Base-by-base conservation (phyloP, 2,329 filamentous ascomycete genomes). In the Xylaria sp. region DNA sequence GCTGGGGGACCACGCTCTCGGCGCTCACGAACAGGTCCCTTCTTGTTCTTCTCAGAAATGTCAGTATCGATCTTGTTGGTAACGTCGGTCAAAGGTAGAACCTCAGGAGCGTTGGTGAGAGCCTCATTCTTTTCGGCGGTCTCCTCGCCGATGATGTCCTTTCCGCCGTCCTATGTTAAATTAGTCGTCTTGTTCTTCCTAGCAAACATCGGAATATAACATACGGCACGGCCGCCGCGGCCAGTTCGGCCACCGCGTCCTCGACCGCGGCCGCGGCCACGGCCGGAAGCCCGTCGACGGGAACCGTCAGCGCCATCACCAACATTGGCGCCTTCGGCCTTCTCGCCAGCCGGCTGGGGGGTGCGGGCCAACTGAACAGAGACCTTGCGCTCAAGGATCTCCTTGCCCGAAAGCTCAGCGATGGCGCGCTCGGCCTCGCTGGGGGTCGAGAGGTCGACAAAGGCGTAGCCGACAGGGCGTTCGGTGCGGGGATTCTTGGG, bases 401-500 rank as follows among this genome's bases (percentile, higher is more conserved):
- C 92, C 83, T 97, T 92, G 78, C 93, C 93, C 72, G 94, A 97
- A 68, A 99, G 89, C 80, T 96, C 91, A 71, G 85, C 83, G 71
- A 99, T 97, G 73, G 94, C 94, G 76, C 92, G 91, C 80, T 97
- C 91, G 66, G 94, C 94, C 82, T 97, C 94, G 68, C 86, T 86
- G 62, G 94, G 91, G 66, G 93, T 97, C 64, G 91, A 95, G 67
- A 99, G 89, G 75, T 97, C 94, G 76, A 99, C 94, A 76, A 99
- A 99, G 75, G 94, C 94, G 78, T 97, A 99, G 74, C 94, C 94
- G 76, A 99, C 94, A 67, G 94, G 93, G 76, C 94, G 93, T 79
- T 92, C 93, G 79, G 93, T 99, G 78, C 94, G 93, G 75, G 94
- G 94, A 84, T 99, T 97, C 85, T 95, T 96, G 69, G 94, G 94